Base-by-base conservation (phyloP, 129 eudicot genomes). In the Chrysanthemum seticuspe region DNA sequence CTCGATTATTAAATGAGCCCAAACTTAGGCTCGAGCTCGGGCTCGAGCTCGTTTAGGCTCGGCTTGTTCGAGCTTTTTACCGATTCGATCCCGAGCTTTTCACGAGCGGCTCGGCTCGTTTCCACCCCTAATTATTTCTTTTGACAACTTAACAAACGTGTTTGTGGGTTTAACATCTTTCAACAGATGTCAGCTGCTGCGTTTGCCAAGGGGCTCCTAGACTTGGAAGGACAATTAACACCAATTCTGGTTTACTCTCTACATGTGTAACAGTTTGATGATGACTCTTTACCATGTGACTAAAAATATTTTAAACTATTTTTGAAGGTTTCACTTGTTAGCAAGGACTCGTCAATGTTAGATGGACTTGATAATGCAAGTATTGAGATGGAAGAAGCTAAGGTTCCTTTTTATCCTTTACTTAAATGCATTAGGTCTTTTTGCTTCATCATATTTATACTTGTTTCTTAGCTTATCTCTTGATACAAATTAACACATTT, bases 131-230 rank as follows among this genome's bases (percentile, higher is more conserved):
- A 45, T 47, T 72, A 15, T 45, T 73, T 79, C 58, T 18, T 47
- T 81, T 53, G 68, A 73, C 21, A 49, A 62, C 50, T 52, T 36
- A 64, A 74, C 34, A 29, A 58, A 57, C 49, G 16, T 44, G 52
- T 54, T 55, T 53, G 47, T 40, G 47, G 73, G 74, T 15, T 52
- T 44, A 63, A 64, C 72, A 36, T 64, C 64, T 67, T n/a, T 59
- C 76, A 51, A 73, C 89, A 94, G 99, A 94, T 94, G 99, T 94
- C 99, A 29, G 99, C 99, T 61, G 99, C 99, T 77, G 99, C 97
- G 70, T 94, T 94, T 80, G 99, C 99, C 18, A 94, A 94, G 81
- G 99, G 99, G 36, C 99, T 94, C 52, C 91, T 94, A 29, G 99
- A 94, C 87, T 88, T 94, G 81, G 99, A 94, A 82, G 99, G 99